Evolutionary conservation across 108 stramenopile species (phyloP).

Genomic region (Skeletonema menzelii): DNA sequence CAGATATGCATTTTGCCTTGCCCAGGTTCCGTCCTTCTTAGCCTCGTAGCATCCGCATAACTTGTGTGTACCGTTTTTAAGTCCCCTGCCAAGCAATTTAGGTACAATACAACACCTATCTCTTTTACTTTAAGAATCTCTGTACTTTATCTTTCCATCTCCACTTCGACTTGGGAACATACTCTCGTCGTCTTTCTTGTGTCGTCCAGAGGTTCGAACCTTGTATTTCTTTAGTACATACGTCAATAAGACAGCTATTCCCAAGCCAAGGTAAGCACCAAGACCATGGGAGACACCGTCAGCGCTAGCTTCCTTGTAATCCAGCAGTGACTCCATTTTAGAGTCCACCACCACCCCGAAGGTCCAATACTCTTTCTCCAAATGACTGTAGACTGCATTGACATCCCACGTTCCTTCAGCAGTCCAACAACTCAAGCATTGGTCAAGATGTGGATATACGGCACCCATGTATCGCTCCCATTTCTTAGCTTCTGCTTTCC

Average conservation of each 20-base stretch:
- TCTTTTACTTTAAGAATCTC: background rate
- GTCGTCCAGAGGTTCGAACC: constrained; percentile 22
- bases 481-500: constrained; percentile 16
- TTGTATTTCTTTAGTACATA: constrained; percentile 5
- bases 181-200: constrained; percentile 32
- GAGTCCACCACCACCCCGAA: constrained; percentile 18
- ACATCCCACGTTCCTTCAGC: constrained; percentile 39
- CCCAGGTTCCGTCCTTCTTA: no score
- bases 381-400: constrained; percentile 37
- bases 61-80: no score
- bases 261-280: constrained; percentile 5
- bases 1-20: no score
- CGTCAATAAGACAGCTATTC: constrained; percentile 1
- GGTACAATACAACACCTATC: no score
- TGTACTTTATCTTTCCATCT: constrained; percentile 1
- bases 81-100: no score
- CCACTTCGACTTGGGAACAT: background rate
- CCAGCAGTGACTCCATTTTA: constrained; percentile 14
- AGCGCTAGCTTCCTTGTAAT: constrained; percentile 1
- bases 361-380: constrained; percentile 44
- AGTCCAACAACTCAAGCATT: constrained; percentile 27
- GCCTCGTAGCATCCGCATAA: no score
- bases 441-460: constrained; percentile 34
- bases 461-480: constrained; percentile 28
- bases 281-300: background rate